Conservation (phyloP, 2,329 filamentous ascomycete species). For the Colletotrichum sp. region DNA sequence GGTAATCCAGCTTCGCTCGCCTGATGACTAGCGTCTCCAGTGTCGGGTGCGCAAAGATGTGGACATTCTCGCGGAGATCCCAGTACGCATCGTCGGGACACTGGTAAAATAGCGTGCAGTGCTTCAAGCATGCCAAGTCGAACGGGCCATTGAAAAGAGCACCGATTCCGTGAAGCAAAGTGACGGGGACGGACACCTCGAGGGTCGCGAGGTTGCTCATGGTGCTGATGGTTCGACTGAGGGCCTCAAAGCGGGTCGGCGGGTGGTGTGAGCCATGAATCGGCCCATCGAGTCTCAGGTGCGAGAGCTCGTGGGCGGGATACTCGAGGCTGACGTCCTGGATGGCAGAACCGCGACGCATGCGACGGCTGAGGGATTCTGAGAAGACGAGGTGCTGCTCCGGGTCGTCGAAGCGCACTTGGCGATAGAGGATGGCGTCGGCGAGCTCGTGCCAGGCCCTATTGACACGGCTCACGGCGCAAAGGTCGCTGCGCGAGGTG, state of each 20-base stretch:
- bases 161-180: slow-evolving; percentile 50
- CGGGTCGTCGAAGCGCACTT: slow-evolving; percentile 49
- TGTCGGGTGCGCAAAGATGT: slow-evolving; percentile 55
- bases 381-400: slow-evolving; percentile 54
- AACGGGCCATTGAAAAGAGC: slow-evolving; percentile 56
- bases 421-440: slow-evolving; percentile 53
- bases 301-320: slow-evolving; percentile 45
- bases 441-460: slow-evolving; percentile 47
- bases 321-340: slow-evolving; percentile 50
- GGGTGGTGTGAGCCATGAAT: slow-evolving; percentile 35
- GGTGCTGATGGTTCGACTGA: slow-evolving; percentile 51
- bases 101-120: slow-evolving; percentile 54
- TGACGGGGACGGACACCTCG: slow-evolving; percentile 49
- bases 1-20: slow-evolving; percentile 50
- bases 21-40: slow-evolving; percentile 50
- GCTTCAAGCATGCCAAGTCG: slow-evolving; percentile 52
- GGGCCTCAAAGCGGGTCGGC: slow-evolving; percentile 42
- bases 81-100: slow-evolving; percentile 48
- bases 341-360: slow-evolving; percentile 52
- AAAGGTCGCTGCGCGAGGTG: slow-evolving; percentile 42
- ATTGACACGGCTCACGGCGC: slow-evolving; percentile 47
- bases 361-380: slow-evolving; percentile 49
- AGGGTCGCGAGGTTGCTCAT: slow-evolving; percentile 56
- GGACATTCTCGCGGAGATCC: slow-evolving; percentile 57
- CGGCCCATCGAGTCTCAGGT: slow-evolving; percentile 43